Percentiles rank a stretch among this genome's conserved stretches.
Conservation (phyloP, 345 rosid species). For the Pistacia vera region DNA sequence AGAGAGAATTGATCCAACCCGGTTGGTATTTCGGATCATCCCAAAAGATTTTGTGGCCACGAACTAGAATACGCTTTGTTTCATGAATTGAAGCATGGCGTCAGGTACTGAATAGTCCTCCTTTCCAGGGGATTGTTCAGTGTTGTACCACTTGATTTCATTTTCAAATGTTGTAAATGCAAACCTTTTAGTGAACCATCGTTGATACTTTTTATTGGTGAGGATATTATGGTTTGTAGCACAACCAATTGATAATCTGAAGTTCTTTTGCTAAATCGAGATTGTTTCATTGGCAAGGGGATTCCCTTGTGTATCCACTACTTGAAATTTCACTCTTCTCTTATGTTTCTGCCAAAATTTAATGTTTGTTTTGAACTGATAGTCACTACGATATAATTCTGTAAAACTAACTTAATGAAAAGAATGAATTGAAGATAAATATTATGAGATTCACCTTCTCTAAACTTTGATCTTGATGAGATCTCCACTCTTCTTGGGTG, state of each 20-base stretch:
- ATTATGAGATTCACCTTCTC: constrained; percentile 34
- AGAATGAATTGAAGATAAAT: too few species aligned
- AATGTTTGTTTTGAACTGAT: too few species aligned
- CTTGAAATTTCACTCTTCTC: constrained; percentile 45
- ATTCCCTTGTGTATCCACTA: constrained; percentile 42
- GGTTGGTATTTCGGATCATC: constrained; percentile 51
- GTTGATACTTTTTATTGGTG: constrained; percentile 45
- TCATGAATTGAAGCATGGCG: constrained; percentile 54
- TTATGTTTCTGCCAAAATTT: constrained; percentile 40
- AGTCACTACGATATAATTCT: too few species aligned
- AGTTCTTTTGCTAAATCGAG: constrained; percentile 36
- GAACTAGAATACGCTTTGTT: constrained; percentile 42
- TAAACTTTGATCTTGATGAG: constrained; percentile 60
- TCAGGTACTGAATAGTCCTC: constrained; percentile 59
- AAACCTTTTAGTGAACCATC: constrained; percentile 82
- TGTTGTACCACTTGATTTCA: constrained; percentile 88
- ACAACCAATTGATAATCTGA: constrained; percentile 64
- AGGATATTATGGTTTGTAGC: constrained; percentile 66
- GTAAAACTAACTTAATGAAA: too few species aligned
- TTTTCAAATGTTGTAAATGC: constrained; percentile 58
- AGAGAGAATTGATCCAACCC: constrained; percentile 48
- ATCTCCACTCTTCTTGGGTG: constrained; percentile 66
- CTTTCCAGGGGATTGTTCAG: constrained; percentile 42
- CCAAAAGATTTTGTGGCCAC: constrained; percentile 85
- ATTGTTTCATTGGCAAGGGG: constrained; percentile 49